Conservation (phyloP, 805 yeast species). For the Helenozyma baotianmanensis region DNA sequence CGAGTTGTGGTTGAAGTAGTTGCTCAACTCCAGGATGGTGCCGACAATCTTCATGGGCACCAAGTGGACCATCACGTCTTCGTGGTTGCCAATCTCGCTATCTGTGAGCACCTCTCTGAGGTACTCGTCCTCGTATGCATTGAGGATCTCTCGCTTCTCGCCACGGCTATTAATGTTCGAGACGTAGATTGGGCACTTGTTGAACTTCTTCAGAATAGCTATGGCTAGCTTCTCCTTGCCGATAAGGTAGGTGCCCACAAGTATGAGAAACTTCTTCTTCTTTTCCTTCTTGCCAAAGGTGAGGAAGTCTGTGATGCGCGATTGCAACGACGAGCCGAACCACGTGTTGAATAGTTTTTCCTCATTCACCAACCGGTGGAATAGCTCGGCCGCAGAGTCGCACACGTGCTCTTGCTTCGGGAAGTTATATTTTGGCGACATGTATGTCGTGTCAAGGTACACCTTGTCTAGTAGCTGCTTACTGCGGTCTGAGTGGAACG, state of each 20-base stretch:
- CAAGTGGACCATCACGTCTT: conserved; percentile 56
- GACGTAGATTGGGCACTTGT: conserved; percentile 51
- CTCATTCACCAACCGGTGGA: conserved; percentile 29
- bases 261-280: conserved; percentile 45
- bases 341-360: conserved; percentile 23
- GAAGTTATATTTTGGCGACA: conserved; percentile 68
- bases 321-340: conserved; percentile 33
- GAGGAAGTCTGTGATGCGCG: conserved; percentile 37
- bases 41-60: conserved; percentile 61
- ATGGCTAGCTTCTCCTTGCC: conserved; percentile 89
- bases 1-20: conserved; percentile 45
- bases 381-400: conserved; percentile 51
- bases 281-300: conserved; percentile 9
- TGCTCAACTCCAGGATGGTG: conserved; percentile 39
- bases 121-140: conserved; percentile 43
- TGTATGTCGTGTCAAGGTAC: conserved; percentile 88
- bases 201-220: conserved; percentile 48
- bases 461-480: conserved; percentile 46
- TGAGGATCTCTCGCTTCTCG: conserved; percentile 38
- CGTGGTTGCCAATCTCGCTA: conserved; percentile 40
- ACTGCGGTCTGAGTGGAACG: conserved; percentile 11
- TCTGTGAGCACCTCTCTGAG: conserved; percentile 26
- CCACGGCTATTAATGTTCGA: conserved; percentile 42
- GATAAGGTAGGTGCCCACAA: conserved; percentile 85
- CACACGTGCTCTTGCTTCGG: conserved; percentile 75